phyloP scores from a whole-genome alignment of 148 eudicot genomes.

The Persicaria tinctoria region DNA sequence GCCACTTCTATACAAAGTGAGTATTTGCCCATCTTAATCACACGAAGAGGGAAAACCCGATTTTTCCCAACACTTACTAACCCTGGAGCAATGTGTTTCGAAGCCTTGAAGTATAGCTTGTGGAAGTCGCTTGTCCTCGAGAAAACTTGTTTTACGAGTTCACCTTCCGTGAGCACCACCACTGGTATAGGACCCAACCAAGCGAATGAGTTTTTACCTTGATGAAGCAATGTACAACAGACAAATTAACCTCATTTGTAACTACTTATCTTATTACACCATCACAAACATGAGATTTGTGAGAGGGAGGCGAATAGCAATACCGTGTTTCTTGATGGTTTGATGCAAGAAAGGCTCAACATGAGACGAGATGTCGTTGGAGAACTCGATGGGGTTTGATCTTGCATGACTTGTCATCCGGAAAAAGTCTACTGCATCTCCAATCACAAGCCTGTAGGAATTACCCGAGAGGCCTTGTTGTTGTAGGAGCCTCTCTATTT shows the following conservation, averaged over 20 bases:
- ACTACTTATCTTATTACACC: not conserved
- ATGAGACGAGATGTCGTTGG: slow-evolving; percentile 18
- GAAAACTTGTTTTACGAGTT: too few relatives aligned
- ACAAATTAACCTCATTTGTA: not conserved
- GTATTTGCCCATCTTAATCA: too few relatives aligned
- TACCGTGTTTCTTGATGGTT: slow-evolving; percentile 22
- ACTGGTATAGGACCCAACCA: too few relatives aligned
- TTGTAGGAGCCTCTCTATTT: slow-evolving; percentile 29
- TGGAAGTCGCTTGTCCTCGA: too few relatives aligned
- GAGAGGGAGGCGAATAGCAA: not conserved
- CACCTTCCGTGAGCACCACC: too few relatives aligned
- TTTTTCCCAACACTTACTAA: too few relatives aligned
- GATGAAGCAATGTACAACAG: too few relatives aligned
- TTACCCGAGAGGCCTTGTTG: slow-evolving; percentile 42
- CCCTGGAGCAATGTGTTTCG: too few relatives aligned
- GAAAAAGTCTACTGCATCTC: slow-evolving; percentile 29
- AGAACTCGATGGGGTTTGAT: slow-evolving; percentile 14
- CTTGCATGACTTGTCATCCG: slow-evolving; percentile 19
- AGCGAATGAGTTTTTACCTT: too few relatives aligned
- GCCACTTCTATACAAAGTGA: too few relatives aligned
- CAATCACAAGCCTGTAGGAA: slow-evolving; percentile 32
- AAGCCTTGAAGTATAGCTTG: too few relatives aligned
- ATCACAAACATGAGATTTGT: not conserved
- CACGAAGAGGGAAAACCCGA: too few relatives aligned
- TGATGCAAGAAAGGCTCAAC: slow-evolving; percentile 19